A percentile compares a stretch with the other conserved stretches of the same genome.
These are phyloP conservation scores for Cyberlindnera samutprakarnensis DNA, from an alignment of 805 yeast genomes.

Conservation along the genomic window DNA sequence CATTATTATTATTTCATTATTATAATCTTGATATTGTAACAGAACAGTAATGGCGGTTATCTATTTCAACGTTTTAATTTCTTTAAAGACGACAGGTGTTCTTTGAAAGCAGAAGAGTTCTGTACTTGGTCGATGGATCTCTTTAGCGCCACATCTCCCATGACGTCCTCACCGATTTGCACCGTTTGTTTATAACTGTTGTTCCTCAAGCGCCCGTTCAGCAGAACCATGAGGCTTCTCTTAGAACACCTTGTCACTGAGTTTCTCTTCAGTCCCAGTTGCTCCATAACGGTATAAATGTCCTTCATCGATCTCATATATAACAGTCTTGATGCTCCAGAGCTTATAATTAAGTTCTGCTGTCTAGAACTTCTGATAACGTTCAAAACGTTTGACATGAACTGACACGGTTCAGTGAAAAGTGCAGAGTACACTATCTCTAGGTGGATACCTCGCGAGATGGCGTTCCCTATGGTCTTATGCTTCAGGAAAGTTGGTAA, in stretches of 20 bases:
- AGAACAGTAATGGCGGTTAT: no score
- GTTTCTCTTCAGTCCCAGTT: constrained; percentile 60
- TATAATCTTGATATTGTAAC: no score
- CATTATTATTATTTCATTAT: no score
- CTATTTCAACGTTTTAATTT: no score
- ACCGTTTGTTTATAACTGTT: constrained; percentile 75
- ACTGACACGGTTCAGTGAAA: constrained; percentile 40
- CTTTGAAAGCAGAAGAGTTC: constrained; percentile 19
- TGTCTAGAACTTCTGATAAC: constrained; percentile 75
- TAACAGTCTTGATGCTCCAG: constrained; percentile 58
- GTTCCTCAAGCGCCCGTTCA: constrained; percentile 67
- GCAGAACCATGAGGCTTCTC: constrained; percentile 54
- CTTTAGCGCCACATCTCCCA: constrained; percentile 19
- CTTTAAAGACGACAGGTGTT: constrained; percentile 18
- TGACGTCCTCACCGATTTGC: constrained; percentile 40
- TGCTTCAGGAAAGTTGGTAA: constrained; percentile 76
- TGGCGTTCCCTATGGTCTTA: constrained; percentile 76
- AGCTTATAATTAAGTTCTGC: constrained; percentile 69
- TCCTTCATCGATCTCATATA: constrained; percentile 65
- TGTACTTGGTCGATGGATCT: constrained; percentile 13
- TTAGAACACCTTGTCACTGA: constrained; percentile 48
- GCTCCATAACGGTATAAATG: constrained; percentile 51
- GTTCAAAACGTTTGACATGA: constrained; percentile 65
- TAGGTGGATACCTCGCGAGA: constrained; percentile 73
- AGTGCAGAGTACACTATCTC: constrained; percentile 67